Evolutionary conservation across 1,284 basidiomycete genomes (phyloP).

Genomic region (Anthracocystis panici-leucophaei): DNA sequence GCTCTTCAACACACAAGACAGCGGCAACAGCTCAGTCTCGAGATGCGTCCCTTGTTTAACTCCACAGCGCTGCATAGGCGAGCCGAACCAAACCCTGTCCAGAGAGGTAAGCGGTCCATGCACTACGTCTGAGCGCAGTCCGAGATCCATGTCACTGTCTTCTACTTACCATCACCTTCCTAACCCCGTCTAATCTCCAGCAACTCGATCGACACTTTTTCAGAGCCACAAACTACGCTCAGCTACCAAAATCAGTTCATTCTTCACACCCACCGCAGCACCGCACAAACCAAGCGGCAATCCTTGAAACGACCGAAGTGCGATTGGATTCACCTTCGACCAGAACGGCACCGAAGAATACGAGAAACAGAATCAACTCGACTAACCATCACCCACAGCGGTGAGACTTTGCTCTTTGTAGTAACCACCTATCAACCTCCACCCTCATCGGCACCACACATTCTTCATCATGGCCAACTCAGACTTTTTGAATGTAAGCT

Average conservation of each 20-base stretch:
- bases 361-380: too few species aligned
- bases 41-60: conserved; percentile 14
- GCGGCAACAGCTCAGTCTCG: conserved; percentile 5
- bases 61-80: conserved; percentile 26
- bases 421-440: neutral
- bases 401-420: neutral
- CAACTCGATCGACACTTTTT: neutral
- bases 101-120: neutral
- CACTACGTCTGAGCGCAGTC: conserved; percentile 20
- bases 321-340: too few species aligned
- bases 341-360: too few species aligned
- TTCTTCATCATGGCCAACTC: conserved; percentile 56
- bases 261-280: conserved; percentile 1
- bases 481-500: conserved; percentile 54
- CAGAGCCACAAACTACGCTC: neutral
- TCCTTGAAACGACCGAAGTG: neutral
- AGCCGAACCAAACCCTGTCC: conserved; percentile 14
- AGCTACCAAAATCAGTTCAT: neutral
- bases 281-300: neutral
- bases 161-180: neutral
- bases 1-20: conserved; percentile 16
- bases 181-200: conserved; percentile 31
- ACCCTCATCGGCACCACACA: neutral
- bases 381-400: neutral
- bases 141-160: neutral